Evolutionary conservation across 306 rosid species (phyloP).

Genomic region (Glycine soja): DNA sequence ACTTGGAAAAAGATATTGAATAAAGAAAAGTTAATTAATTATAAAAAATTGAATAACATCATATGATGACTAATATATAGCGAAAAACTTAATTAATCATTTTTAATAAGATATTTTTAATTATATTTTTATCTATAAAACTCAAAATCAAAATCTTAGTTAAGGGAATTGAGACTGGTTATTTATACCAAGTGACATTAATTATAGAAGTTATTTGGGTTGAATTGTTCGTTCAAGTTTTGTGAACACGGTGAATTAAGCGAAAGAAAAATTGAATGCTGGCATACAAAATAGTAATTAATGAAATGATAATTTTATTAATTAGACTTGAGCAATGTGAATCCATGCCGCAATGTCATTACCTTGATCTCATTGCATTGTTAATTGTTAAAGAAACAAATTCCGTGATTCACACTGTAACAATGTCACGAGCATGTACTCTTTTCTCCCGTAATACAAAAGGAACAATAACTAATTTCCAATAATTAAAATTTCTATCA

Average conservation of each 20-base stretch:
- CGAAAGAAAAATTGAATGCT: background rate
- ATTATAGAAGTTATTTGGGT: background rate
- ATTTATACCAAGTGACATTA: too few species aligned
- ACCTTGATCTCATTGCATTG: conserved; percentile 1
- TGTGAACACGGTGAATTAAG: background rate
- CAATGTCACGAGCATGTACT: conserved; percentile 32
- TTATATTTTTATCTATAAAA: too few species aligned
- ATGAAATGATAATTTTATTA: background rate
- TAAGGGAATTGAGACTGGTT: too few species aligned
- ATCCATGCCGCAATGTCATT: background rate
- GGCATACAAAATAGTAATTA: too few species aligned
- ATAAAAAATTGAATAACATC: too few species aligned
- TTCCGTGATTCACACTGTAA: background rate
- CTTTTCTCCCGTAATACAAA: conserved; percentile 27
- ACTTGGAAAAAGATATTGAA: background rate
- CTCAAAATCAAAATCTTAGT: too few species aligned
- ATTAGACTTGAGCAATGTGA: conserved; percentile 8
- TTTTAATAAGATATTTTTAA: too few species aligned
- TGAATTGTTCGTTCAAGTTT: background rate
- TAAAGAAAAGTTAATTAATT: background rate
- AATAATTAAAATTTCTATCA: background rate
- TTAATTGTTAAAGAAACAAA: background rate
- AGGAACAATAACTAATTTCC: conserved; percentile 14
- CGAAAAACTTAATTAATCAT: too few species aligned
- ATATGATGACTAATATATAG: too few species aligned